Percentiles rank a stretch among this genome's conserved stretches.
Conservation (phyloP, 225 moss, liverwort and hornwort genomes). For the Pseudoscleropodium purum region DNA sequence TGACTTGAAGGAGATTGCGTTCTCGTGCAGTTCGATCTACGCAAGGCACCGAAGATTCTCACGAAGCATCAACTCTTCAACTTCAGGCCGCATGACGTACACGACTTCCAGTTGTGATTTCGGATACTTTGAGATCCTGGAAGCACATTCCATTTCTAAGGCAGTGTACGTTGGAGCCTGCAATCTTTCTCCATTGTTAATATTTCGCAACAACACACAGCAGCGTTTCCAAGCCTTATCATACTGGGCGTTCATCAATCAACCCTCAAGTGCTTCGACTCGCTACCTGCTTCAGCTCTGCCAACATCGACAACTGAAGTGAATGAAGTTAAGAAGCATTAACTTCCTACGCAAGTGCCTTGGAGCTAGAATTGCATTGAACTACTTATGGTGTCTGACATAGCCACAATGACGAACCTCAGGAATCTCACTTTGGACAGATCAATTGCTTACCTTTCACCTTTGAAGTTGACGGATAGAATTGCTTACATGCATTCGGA, state of each 20-base stretch:
- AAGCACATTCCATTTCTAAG: background rate
- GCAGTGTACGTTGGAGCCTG: background rate
- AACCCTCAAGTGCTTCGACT: background rate
- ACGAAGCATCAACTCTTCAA: background rate
- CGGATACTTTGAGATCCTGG: background rate
- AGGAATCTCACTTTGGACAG: background rate
- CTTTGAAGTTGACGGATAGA: too few relatives aligned
- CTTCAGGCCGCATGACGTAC: background rate
- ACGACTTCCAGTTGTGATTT: background rate
- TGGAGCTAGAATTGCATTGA: background rate
- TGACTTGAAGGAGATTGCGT: background rate
- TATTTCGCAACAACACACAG: background rate
- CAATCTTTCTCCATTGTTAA: background rate
- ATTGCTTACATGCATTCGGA: too few relatives aligned
- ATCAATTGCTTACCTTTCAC: background rate
- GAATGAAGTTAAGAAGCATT: too few relatives aligned
- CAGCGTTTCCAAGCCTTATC: background rate
- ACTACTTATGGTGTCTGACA: background rate
- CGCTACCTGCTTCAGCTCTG: background rate
- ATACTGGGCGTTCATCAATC: background rate
- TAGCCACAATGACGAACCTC: background rate
- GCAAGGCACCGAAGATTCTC: background rate
- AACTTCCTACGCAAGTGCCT: background rate
- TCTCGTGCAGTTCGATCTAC: background rate
- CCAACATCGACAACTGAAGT: background rate